Conservation (phyloP, 164 flowering plant genomes). For the Euptelea pleiosperma region DNA sequence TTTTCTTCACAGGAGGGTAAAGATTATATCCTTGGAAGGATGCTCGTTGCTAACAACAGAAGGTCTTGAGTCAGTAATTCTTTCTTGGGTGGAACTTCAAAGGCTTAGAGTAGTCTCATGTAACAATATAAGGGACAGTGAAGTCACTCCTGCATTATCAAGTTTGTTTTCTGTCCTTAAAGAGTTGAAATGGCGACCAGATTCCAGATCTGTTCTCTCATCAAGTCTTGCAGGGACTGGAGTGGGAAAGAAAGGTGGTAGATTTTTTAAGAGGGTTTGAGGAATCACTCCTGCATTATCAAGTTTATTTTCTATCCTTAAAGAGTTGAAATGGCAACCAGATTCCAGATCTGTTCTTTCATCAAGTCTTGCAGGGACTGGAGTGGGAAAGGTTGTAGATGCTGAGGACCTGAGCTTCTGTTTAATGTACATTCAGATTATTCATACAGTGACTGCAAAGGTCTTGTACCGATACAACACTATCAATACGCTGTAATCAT, state of each 20-base stretch:
- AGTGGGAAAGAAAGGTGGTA: slow-evolving; percentile 64
- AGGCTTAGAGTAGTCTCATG: slow-evolving; percentile 80
- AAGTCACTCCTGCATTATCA: slow-evolving; percentile 66
- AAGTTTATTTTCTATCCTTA: no score
- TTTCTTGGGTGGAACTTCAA: slow-evolving; percentile 74
- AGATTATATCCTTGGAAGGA: slow-evolving; percentile 67
- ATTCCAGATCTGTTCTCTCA: slow-evolving; percentile 62
- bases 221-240: slow-evolving; percentile 59
- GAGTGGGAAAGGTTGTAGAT: no score
- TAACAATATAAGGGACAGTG: slow-evolving; percentile 70
- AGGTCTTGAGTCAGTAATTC: slow-evolving; percentile 73
- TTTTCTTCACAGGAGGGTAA: slow-evolving; percentile 63
- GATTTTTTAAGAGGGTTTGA: slow-evolving; percentile 60
- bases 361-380: no score
- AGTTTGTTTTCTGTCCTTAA: slow-evolving; percentile 64
- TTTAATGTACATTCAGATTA: not conserved
- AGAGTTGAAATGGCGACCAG: slow-evolving; percentile 89
- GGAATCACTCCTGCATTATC: no score
- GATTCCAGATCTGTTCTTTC: no score
- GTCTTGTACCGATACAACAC: not conserved
- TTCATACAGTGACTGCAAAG: slow-evolving; percentile 7
- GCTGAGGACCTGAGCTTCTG: slow-evolving; percentile 7
- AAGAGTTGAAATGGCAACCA: no score
- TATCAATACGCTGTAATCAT: not conserved
- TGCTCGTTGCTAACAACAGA: slow-evolving; percentile 77